These are phyloP conservation scores for Aschersonia sp. DNA, from an alignment of 2,329 filamentous ascomycete genomes.

Conservation along the genomic window DNA sequence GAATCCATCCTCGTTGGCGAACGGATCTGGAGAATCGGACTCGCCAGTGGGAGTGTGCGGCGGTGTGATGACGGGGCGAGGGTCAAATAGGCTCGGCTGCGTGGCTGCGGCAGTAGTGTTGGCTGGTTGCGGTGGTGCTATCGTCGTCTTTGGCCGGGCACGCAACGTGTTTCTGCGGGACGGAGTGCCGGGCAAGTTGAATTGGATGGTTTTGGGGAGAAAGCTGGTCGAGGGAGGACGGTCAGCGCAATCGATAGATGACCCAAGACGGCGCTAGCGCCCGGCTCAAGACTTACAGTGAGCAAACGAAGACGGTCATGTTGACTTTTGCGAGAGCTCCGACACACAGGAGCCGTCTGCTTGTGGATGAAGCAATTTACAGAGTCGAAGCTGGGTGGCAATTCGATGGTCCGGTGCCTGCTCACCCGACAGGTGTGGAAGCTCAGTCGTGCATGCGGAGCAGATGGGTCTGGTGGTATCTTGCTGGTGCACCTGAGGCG, in stretches of 20 bases:
- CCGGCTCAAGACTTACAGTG: constrained; percentile 16
- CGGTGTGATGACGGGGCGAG: constrained; percentile 32
- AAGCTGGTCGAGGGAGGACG: constrained; percentile 43
- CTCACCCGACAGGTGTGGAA: background rate
- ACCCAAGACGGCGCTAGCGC: background rate
- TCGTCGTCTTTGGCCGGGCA: constrained; percentile 14
- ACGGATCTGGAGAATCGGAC: constrained; percentile 28
- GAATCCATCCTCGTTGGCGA: constrained; percentile 42
- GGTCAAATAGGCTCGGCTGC: constrained; percentile 39
- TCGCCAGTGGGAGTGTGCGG: constrained; percentile 41
- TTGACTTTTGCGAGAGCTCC: constrained; percentile 6
- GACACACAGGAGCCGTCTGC: background rate
- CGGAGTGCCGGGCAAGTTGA: constrained; percentile 49
- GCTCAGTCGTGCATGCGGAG: background rate
- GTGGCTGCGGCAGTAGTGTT: constrained; percentile 15
- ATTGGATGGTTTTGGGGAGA: constrained; percentile 83
- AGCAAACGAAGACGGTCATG: constrained; percentile 27
- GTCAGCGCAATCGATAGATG: background rate
- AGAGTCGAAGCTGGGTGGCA: background rate
- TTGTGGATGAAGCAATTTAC: background rate
- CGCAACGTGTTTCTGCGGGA: constrained; percentile 19
- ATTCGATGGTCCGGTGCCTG: background rate
- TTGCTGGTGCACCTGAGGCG: too few species aligned
- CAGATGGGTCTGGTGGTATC: background rate
- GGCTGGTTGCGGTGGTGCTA: constrained; percentile 11